Evolutionary conservation across 1,284 basidiomycete species (phyloP).

Genomic region (Ustilago loliicola): DNA sequence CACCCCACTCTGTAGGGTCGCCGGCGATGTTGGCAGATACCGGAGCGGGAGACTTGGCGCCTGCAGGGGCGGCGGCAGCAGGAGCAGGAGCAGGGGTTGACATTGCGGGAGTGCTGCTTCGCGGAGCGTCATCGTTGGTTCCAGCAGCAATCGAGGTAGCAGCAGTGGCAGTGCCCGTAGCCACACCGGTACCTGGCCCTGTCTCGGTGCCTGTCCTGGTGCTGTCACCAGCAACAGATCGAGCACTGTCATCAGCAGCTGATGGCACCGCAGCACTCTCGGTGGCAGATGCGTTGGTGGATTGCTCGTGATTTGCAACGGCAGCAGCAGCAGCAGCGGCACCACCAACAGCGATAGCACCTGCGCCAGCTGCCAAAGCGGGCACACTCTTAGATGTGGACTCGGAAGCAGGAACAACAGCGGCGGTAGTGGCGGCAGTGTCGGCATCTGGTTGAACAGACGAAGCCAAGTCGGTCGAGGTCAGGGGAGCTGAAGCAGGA

Average conservation of each 20-base stretch:
- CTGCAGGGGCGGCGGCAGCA: constrained; percentile 4
- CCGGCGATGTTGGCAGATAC: constrained; percentile 24
- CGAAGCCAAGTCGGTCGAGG: constrained; percentile 22
- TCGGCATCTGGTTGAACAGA: constrained; percentile 24
- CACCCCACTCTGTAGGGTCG: constrained; percentile 81
- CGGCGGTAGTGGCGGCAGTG: background rate
- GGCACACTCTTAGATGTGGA: constrained; percentile 6
- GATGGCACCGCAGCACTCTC: constrained; percentile 10
- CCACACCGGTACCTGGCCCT: constrained; percentile 23
- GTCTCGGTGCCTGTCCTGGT: constrained; percentile 28
- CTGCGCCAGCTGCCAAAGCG: constrained; percentile 26
- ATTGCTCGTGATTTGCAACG: constrained; percentile 25
- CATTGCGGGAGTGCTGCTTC: background rate
- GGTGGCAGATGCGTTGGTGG: constrained; percentile 14
- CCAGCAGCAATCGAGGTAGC: constrained; percentile 61
- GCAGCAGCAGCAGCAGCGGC: constrained; percentile 69
- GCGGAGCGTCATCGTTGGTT: constrained; percentile 58
- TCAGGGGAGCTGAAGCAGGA: constrained; percentile 30
- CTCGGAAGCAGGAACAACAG: constrained; percentile 1
- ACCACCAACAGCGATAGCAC: constrained; percentile 29
- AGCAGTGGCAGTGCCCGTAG: constrained; percentile 42
- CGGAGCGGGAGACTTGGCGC: constrained; percentile 15
- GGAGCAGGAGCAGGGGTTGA: constrained; percentile 20
- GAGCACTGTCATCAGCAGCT: constrained; percentile 30
- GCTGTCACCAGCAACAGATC: constrained; percentile 44